Evolutionary conservation across 306 rosid genomes (phyloP).

Genomic region (Inga laurina): DNA sequence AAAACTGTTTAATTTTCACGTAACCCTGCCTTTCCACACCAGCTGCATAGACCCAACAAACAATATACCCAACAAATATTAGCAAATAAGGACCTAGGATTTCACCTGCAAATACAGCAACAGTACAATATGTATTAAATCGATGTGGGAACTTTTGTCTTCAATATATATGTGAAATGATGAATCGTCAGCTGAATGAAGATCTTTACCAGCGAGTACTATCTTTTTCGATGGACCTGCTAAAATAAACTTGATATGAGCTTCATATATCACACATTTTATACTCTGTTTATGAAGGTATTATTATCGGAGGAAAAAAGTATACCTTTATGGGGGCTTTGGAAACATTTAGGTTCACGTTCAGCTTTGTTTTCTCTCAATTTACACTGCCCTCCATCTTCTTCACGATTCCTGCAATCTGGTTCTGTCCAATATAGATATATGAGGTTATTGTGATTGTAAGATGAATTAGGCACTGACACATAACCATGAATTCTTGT

Average conservation of each 20-base stretch:
- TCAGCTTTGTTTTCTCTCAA: background rate
- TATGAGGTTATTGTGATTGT: background rate
- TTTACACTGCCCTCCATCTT: conserved; percentile 19
- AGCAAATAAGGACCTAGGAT: conserved; percentile 21
- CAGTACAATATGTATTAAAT: background rate
- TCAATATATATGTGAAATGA: background rate
- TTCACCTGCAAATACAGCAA: conserved; percentile 17
- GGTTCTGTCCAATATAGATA: conserved; percentile 29
- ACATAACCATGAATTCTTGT: conserved; percentile 24
- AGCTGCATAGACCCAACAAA: conserved; percentile 1
- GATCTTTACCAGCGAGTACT: conserved; percentile 22
- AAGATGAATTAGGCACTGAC: conserved; percentile 25
- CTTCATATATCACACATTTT: background rate
- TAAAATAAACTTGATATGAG: conserved; percentile 5
- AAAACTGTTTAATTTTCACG: conserved; percentile 24
- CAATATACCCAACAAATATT: background rate
- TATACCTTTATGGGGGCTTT: background rate
- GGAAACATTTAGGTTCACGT: background rate
- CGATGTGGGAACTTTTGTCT: background rate
- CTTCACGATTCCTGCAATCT: conserved; percentile 20
- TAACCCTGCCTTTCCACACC: conserved; percentile 1
- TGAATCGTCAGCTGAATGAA: background rate
- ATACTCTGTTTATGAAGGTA: background rate
- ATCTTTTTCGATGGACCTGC: conserved; percentile 14
- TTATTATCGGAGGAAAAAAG: background rate